Base-by-base conservation (phyloP, 192 early-diverging fungal genomes). In the Coemansia sp. region DNA sequence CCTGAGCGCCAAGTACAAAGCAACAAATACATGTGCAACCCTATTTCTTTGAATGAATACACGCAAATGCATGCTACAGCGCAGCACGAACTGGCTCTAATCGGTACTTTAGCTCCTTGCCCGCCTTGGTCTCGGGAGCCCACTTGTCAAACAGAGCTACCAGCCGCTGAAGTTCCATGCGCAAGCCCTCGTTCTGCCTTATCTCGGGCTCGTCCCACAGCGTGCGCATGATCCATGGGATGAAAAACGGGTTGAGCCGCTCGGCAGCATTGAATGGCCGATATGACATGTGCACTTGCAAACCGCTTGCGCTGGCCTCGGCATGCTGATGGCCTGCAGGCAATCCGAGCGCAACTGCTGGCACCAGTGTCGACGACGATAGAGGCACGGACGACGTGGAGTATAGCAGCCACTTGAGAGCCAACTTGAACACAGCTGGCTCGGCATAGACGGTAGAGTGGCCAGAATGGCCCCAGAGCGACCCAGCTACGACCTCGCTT, bases 371-470 rank as follows among this genome's bases (percentile, higher is more conserved):
- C 7, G 74, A 36, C 29, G 67, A 58, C 22, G 66, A 40, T n/a
- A 64, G 37, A 9, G 62, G 46, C 46, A 49, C 46, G 0, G 46
- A 49, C 2, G 84, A 80, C 2, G 74, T 80, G 14, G 86, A 85
- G 51, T 86, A 77, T 49, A 85, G 73, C 46, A 87, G 67, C 67
- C 81, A 83, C 17, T 71, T 68, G 8, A 84, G 53, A 11, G 88
- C 85, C 41, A 84, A 81, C 77, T 85, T 86, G 79, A 94, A 99
- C 0, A 95, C 94, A 27, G 92, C 85, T 2, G 88, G 72, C 65
- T 98, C 96, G 64, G 93, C 94, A 64, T 99, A 99, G 29, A 99
- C 84, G 12, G 94, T 93, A 6, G 93, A 96, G 70, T 99, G 97
- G 5, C 96, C 97, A 40, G 91, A 93, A 31, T 89, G 88, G 3